Evolutionary conservation across 805 yeast species (phyloP), one percentile per base, ranked within the genome.

Genomic region (Blastobotrys chiropterorum): DNA sequence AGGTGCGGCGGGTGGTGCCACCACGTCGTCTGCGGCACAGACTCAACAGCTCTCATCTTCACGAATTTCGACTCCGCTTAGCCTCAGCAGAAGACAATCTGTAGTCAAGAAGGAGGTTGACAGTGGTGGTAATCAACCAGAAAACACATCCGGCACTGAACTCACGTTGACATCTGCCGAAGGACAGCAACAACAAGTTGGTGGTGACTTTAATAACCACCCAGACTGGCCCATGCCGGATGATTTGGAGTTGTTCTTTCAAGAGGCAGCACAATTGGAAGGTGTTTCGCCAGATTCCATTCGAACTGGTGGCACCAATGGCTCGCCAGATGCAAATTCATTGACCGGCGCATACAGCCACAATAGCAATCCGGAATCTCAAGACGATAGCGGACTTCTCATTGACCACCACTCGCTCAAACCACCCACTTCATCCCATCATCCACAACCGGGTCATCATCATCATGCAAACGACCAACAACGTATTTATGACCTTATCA

Each of bases 401-500:
- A 19, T 19, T 21, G 22, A 16, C 43, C 7, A 6, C 43, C 43
- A 11, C 43, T 14, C 7, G 11, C 43, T 6, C 43, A 39, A 14
- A 14, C 21, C 15, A 17, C 26, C 16, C 42, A 34, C 30, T 30
- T 14, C 19, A 30, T n/a, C 6, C 26, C 20, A 16, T 15, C 6
- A 26, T 11, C 14, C 2, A 55, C 15, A 31, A 50, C 4, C 31
- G 4, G 13, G 22, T 16, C 7, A 15, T 16, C 44, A 41, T 21
- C 30, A 46, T 17, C 53, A n/a, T n/a, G n/a, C 55, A 38, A 52
- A 49, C 26, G 68, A 64, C 45, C 64, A 67, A 14, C 67, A 64
- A 49, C 47, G 65, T 40, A 63, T 66, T 17, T 66, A 63, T 47
- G 68, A 65, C 46, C 59, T 66, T 58, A 67, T 66, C 55, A 54